Base-by-base conservation (phyloP, 768 basidiomycete species). In the Mycena galopus region DNA sequence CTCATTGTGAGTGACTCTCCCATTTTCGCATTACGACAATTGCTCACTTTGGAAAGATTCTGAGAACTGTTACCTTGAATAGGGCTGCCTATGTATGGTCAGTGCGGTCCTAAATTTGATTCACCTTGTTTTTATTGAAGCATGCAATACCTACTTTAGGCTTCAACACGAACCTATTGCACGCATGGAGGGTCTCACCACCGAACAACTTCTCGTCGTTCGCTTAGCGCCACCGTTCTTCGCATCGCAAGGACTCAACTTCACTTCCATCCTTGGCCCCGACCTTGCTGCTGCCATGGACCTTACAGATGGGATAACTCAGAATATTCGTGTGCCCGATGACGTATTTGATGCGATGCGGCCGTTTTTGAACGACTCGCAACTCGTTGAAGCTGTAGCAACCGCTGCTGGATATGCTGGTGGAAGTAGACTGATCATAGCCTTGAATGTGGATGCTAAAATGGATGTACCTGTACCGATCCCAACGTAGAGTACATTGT, bases 381-480 rank as follows among this genome's bases (percentile, higher is more conserved):
- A 82, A 73, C 72, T 83, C 39, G 77, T 82, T 7, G 80, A 82
- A 56, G 82, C 80, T 1, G 77, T 77, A 0, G 75, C 79, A 27
- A 79, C 78, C 19, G 80, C 80, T 19, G 82, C 76, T 17, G 77
- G 74, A 29, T 82, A 82, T 73, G 80, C 77, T 71, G 80, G 80
- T 19, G 42, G 42, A 32, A 78, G 75, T 42, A 69, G 83, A 25
- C 78, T 82, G 53, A 71, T 83, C 27, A 75, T 82, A 17, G 80
- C 79, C 2, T 75, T 83, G 53, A 76, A 84, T 65, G 80, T 82
- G n/a, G 82, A 82, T 70, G 79, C 73, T 35, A 79, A 78, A 76
- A 79, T 79, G 75, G 69, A 78, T 14, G 35, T 37, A 14, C 35
- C 35, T 37, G 35, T 37, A 37, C 35, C 35, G 6, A 37, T 37